Evolutionary conservation across 306 rosid species (phyloP).

Genomic region (Senna tora): DNA sequence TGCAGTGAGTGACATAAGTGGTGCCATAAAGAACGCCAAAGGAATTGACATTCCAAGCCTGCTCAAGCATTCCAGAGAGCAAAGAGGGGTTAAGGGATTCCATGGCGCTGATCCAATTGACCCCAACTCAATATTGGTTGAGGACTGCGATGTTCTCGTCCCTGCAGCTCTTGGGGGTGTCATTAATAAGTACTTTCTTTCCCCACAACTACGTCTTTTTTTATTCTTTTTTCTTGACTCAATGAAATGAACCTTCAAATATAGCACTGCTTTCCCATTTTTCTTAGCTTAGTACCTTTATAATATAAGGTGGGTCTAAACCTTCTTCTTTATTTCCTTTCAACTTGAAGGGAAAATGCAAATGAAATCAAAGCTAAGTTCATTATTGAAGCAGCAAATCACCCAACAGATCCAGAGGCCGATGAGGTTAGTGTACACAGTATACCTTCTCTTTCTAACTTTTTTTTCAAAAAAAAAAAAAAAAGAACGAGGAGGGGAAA

Average conservation of each 20-base stretch:
- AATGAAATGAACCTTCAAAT: no score
- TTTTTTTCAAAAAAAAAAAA: neutral
- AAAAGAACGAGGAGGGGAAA: neutral
- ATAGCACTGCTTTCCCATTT: neutral
- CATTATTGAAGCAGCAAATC: conserved; percentile 42
- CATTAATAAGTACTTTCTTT: conserved; percentile 70
- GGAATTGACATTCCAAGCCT: conserved; percentile 82
- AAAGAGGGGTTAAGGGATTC: conserved; percentile 73
- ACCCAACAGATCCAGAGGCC: conserved; percentile 42
- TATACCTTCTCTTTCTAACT: neutral
- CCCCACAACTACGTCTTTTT: neutral
- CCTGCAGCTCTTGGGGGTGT: conserved; percentile 99
- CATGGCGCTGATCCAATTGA: conserved; percentile 69
- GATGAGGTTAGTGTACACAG: conserved; percentile 36
- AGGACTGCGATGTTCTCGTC: conserved; percentile 83
- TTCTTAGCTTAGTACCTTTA: neutral
- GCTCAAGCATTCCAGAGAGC: conserved; percentile 58
- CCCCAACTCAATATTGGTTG: conserved; percentile 62
- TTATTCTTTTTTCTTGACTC: no score
- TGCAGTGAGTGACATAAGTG: conserved; percentile 86
- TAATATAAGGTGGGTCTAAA: conserved; percentile 1
- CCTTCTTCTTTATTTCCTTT: neutral
- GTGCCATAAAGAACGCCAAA: conserved; percentile 73
- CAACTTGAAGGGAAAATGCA: conserved; percentile 39
- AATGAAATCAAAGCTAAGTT: conserved; percentile 33